Evolutionary conservation across 1,139 yeast species (phyloP), one percentile per base, ranked within the genome.

Genomic region (Suhomyces yuchorum): DNA sequence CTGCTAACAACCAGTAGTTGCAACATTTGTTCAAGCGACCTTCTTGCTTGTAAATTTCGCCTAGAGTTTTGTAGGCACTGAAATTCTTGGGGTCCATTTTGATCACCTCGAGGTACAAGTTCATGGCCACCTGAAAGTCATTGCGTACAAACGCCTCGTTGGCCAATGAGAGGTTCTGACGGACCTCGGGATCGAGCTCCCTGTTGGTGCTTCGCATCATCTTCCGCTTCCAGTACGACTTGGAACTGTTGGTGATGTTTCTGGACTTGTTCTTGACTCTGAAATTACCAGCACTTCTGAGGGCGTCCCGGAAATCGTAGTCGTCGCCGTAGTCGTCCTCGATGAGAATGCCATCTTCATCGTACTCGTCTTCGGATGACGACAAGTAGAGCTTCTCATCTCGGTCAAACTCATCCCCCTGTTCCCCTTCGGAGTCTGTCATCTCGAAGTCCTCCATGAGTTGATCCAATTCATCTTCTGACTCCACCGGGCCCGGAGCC

Each of bases 1-100:
- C 96, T 0, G 96, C 97, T 34, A 87, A 68, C 49, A 89, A 76
- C 88, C 96, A 87, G 33, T 89, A 84, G 50, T 82, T 81, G 60
- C 96, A 84, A 53, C 96, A 88, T 58, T 85, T 85, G 55, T 84
- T 81, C 44, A 78, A 65, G 45, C 86, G 78, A 0, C 87, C 90
- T 50, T 82, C 82, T 47, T 81, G 78, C 50, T 84, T 81, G 56
- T 87, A 87, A 38, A 93, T 89, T 57, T 87, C 96, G 40, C 96
- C 97, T 47, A 93, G 70, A 1, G 95, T 81, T 58, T 85, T 87
- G 65, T 88, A 92, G 0, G 98, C 97, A 49, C 85, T 80, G 64
- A 84, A 85, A 56, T 90, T 89, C 54, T 80, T 80, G 9, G 88
- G 84, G 59, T 93, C 97, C 50, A 80, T 73, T 53, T 83, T 80